Evolutionary conservation across 2,329 filamentous ascomycete genomes (phyloP).

Genomic region (Fusarium devonianum): DNA sequence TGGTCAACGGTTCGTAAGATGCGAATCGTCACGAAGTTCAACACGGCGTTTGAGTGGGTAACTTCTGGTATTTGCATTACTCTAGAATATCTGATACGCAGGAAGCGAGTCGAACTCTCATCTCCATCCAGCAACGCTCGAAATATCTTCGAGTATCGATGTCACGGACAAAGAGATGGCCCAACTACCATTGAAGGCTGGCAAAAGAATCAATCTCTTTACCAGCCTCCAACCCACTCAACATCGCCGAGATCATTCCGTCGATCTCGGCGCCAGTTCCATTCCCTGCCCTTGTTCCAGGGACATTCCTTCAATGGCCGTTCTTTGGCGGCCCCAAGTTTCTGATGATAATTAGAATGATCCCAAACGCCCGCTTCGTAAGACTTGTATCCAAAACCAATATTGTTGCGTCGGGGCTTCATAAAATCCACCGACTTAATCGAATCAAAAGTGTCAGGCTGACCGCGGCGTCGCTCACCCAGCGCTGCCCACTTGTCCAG

Average conservation of each 20-base stretch:
- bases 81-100: conserved; percentile 65
- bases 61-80: conserved; percentile 68
- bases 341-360: conserved; percentile 48
- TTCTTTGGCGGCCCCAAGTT: conserved; percentile 49
- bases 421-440: conserved; percentile 57
- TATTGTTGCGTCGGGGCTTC: conserved; percentile 56
- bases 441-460: conserved; percentile 55
- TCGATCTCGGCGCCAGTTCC: conserved; percentile 68
- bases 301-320: conserved; percentile 59
- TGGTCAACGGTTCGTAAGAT: background rate
- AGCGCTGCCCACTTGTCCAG: conserved; percentile 90
- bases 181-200: conserved; percentile 68
- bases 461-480: conserved; percentile 81
- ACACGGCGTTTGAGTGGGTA: conserved; percentile 63
- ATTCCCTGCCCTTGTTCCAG: conserved; percentile 65
- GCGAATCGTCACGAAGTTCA: background rate
- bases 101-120: conserved; percentile 65
- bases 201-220: conserved; percentile 59
- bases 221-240: conserved; percentile 96
- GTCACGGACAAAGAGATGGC: conserved; percentile 39
- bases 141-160: conserved; percentile 38
- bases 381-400: conserved; percentile 57
- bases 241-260: conserved; percentile 76
- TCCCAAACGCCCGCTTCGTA: conserved; percentile 59
- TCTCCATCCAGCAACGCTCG: conserved; percentile 41